Base-by-base conservation (phyloP, 345 rosid genomes). In the Euphorbia pulcherrima region DNA sequence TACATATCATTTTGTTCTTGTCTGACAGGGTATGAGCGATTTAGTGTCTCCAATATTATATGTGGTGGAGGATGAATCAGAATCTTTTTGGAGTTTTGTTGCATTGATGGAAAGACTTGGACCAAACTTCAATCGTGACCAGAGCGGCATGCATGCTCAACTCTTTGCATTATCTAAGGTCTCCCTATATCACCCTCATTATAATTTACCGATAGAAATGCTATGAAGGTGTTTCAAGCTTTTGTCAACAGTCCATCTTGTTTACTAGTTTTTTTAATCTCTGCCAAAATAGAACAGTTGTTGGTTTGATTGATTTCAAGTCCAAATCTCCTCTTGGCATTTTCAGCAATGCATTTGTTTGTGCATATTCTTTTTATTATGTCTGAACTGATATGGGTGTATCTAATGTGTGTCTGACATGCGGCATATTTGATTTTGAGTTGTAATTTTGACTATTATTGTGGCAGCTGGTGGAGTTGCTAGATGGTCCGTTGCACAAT, bases 141-240 rank as follows among this genome's bases (percentile, higher is more conserved):
- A 95, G 73, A 95, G 77, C 78, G 99, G 99, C 76, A 90, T 95
- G 99, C 99, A 88, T 77, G 72, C 96, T 71, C 99, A 95, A 72
- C 99, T 95, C 59, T 88, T 88, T 86, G 97, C 99, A 68, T 68
- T 92, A 65, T 83, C 96, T 33, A 95, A 95, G 99, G 99, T 94
- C 62, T 69, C 51, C 71, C 64, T 53, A 39, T 51, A n/a, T 21
- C 33, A 65, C 60, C 53, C 29, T 60, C 51, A 2, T 57, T 61
- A 23, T 71, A 8, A 40, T 33, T 60, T 64, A 23, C 61, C 18
- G 30, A 21, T 23, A 17, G 23, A 55, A 13, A 24, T 16, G 21
- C 23, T 29, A 40, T 40, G 39, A 40, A 20, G 1, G 26, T 54
- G 26, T 52, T 52, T 5, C 23, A 5, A 24, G 18, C 14, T 23